phyloP scores from a whole-genome alignment of 148 eudicot species.

The Bassia scoparia region DNA sequence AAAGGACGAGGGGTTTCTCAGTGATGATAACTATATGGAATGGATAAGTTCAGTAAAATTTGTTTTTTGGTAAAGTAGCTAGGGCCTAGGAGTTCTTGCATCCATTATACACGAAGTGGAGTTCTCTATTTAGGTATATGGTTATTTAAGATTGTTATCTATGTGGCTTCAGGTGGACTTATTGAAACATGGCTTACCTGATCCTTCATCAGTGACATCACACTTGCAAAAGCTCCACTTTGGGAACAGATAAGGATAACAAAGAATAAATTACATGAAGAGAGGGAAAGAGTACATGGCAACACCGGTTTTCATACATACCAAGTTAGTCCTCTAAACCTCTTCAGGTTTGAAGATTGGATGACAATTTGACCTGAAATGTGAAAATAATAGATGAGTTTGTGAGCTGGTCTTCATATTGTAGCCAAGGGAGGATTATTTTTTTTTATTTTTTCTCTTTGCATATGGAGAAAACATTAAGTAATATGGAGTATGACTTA shows the following conservation, averaged over 20 bases:
- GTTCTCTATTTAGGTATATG: neutral
- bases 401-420: neutral
- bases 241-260: conserved; percentile 61
- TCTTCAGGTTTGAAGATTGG: neutral
- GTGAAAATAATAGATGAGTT: neutral
- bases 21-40: neutral
- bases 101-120: neutral
- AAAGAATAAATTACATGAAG: conserved; percentile 60
- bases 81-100: neutral
- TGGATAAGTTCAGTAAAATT: neutral
- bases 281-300: conserved; percentile 72
- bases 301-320: conserved; percentile 76
- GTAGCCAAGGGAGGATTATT: neutral
- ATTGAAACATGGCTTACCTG: conserved; percentile 85
- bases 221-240: conserved; percentile 57
- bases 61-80: neutral
- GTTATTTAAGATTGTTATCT: conserved; percentile 6
- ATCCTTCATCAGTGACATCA: conserved; percentile 65
- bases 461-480: neutral
- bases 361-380: neutral
- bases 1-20: too few relatives aligned
- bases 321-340: conserved; percentile 48
- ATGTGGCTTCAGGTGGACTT: conserved; percentile 67
- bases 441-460: neutral
- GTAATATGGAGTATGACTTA: too few relatives aligned